phyloP scores from a whole-genome alignment of 2,329 filamentous ascomycete species.

The Keithomyces neogunnii region DNA sequence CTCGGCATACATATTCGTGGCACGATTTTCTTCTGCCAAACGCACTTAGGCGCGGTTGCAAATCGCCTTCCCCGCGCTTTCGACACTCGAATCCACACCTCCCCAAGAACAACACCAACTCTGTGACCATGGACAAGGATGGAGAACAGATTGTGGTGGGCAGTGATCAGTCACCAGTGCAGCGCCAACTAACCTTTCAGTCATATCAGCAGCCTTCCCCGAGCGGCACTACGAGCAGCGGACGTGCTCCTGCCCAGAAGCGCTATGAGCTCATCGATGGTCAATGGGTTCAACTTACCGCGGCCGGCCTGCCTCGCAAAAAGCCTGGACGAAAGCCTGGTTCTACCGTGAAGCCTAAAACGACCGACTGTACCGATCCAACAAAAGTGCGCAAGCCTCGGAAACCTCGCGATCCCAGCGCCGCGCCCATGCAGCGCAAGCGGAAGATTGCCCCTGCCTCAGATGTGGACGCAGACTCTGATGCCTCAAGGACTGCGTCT shows the following conservation, averaged over 20 bases:
- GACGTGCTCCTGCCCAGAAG: conserved; percentile 16
- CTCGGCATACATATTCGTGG: too few relatives aligned
- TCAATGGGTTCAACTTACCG: conserved; percentile 41
- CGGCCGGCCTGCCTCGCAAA: conserved; percentile 50
- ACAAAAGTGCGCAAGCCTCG: conserved; percentile 44
- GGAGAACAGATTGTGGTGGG: conserved; percentile 37
- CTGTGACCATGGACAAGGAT: conserved; percentile 30
- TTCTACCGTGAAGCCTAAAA: conserved; percentile 38
- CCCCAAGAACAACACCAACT: conserved; percentile 5
- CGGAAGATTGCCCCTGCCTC: conserved; percentile 38
- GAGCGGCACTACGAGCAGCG: conserved; percentile 16
- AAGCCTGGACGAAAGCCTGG: conserved; percentile 60
- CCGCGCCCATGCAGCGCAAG: conserved; percentile 44
- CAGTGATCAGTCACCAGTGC: conserved; percentile 22
- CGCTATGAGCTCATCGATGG: conserved; percentile 28
- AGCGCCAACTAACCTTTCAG: conserved; percentile 18
- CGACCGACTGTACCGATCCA: conserved; percentile 27
- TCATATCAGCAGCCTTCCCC: conserved; percentile 15
- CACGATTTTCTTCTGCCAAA: too few relatives aligned
- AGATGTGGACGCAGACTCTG: conserved; percentile 27
- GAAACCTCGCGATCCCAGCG: conserved; percentile 53
- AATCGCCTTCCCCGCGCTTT: background rate
- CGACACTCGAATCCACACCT: background rate
- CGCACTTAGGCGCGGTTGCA: background rate
- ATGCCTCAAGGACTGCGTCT: conserved; percentile 15